phyloP scores from a whole-genome alignment of 2,329 filamentous ascomycete species.

The Penicillium brevicompactum region DNA sequence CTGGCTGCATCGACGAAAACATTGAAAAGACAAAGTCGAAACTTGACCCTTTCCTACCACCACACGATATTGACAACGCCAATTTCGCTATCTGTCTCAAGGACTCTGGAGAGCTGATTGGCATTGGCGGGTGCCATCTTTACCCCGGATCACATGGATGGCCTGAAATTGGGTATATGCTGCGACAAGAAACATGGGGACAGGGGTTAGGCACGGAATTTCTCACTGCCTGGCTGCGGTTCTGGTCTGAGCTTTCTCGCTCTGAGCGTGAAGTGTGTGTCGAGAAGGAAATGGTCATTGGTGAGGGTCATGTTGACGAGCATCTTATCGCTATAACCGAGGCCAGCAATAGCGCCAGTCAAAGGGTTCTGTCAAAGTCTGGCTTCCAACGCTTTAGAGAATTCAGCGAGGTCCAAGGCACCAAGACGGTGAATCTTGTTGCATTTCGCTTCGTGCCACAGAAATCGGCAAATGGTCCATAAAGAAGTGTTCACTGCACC shows the following conservation, averaged over 20 bases:
- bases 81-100: constrained; percentile 17
- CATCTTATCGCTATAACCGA: constrained; percentile 15
- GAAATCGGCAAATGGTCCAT: background rate
- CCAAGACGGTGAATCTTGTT: constrained; percentile 5
- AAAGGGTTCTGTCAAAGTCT: constrained; percentile 11
- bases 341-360: constrained; percentile 8
- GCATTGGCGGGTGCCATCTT: constrained; percentile 13
- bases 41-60: constrained; percentile 12
- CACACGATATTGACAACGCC: constrained; percentile 11
- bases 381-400: constrained; percentile 14
- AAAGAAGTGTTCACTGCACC: no score
- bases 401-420: constrained; percentile 9
- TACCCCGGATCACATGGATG: constrained; percentile 13
- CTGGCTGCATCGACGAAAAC: constrained; percentile 8
- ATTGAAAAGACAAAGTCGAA: constrained; percentile 12
- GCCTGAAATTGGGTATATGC: constrained; percentile 17
- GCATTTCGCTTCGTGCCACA: constrained; percentile 13
- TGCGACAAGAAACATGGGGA: constrained; percentile 13
- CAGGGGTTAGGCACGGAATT: constrained; percentile 15
- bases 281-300: constrained; percentile 9
- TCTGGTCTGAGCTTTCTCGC: constrained; percentile 10
- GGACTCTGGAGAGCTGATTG: constrained; percentile 12
- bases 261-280: constrained; percentile 8
- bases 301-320: constrained; percentile 5
- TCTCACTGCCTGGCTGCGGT: constrained; percentile 9